These are phyloP conservation scores for Litchi chinensis DNA, from an alignment of 345 rosid species.

Conservation along the genomic window DNA sequence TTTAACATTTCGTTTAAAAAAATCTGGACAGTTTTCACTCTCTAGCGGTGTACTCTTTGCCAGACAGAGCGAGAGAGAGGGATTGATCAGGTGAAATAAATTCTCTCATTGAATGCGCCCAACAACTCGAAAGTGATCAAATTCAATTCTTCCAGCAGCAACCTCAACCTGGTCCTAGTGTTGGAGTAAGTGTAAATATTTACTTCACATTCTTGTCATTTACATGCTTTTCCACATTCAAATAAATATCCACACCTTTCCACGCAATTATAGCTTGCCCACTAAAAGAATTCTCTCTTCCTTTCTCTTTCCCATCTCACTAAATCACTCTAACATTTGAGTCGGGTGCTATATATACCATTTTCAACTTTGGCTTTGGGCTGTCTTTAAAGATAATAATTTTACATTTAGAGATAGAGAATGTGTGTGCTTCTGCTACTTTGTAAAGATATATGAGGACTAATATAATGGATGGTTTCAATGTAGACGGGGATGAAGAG, in stretches of 20 bases:
- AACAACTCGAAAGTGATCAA: constrained; percentile 52
- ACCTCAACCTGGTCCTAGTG: constrained; percentile 54
- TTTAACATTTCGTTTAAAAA: neutral
- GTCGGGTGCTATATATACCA: constrained; percentile 3
- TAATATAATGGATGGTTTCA: constrained; percentile 45
- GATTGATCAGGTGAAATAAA: constrained; percentile 39
- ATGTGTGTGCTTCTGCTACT: constrained; percentile 27
- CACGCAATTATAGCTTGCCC: constrained; percentile 14
- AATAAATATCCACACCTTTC: constrained; percentile 12
- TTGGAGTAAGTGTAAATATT: constrained; percentile 30
- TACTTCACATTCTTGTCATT: constrained; percentile 31
- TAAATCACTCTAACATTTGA: neutral
- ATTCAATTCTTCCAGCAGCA: constrained; percentile 50
- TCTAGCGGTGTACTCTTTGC: constrained; percentile 6
- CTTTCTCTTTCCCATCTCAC: neutral
- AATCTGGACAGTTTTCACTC: neutral
- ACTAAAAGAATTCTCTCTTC: constrained; percentile 9
- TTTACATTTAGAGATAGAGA: constrained; percentile 11
- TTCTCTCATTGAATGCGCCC: constrained; percentile 61
- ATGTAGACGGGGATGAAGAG: constrained; percentile 30
- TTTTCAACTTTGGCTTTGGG: constrained; percentile 12
- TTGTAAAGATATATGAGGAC: constrained; percentile 23
- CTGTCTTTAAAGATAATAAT: neutral
- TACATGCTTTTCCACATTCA: constrained; percentile 22
- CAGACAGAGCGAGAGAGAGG: constrained; percentile 10